Evolutionary conservation across 768 basidiomycete genomes (phyloP).

Genomic region (Cystobasidium onofrii): DNA sequence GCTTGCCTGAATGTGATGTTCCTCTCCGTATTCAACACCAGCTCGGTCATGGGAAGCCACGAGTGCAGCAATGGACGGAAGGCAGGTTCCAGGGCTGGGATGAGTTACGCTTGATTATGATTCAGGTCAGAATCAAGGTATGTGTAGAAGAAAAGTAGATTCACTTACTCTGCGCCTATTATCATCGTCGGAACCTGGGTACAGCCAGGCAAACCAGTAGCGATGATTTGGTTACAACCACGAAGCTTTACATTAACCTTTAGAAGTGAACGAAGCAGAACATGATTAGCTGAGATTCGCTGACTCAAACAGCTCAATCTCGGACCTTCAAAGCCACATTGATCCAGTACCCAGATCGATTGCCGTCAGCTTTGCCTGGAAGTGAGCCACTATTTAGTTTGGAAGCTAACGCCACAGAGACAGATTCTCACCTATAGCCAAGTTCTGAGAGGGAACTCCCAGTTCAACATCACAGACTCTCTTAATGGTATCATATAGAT

Average conservation of each 20-base stretch:
- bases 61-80: constrained; percentile 34
- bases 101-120: constrained; percentile 4
- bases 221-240: constrained; percentile 32
- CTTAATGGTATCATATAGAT: neutral
- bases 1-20: constrained; percentile 19
- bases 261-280: neutral
- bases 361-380: constrained; percentile 23
- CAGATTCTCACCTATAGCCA: neutral
- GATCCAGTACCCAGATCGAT: constrained; percentile 2
- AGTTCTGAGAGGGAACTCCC: neutral
- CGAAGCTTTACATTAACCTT: constrained; percentile 36
- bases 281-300: no score
- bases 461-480: constrained; percentile 16
- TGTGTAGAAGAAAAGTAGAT: neutral
- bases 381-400: neutral
- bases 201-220: constrained; percentile 1
- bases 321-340: constrained; percentile 29
- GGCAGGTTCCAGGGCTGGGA: constrained; percentile 20
- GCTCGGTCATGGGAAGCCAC: constrained; percentile 30
- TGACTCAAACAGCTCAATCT: no score
- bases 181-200: constrained; percentile 22
- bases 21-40: constrained; percentile 26
- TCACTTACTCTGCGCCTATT: constrained; percentile 29
- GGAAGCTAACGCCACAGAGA: neutral
- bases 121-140: neutral